Percentiles rank a stretch among this genome's conserved stretches.
Evolutionary conservation across 2,329 filamentous ascomycete species (phyloP).

Genomic region (Alternaria tenuissima): DNA sequence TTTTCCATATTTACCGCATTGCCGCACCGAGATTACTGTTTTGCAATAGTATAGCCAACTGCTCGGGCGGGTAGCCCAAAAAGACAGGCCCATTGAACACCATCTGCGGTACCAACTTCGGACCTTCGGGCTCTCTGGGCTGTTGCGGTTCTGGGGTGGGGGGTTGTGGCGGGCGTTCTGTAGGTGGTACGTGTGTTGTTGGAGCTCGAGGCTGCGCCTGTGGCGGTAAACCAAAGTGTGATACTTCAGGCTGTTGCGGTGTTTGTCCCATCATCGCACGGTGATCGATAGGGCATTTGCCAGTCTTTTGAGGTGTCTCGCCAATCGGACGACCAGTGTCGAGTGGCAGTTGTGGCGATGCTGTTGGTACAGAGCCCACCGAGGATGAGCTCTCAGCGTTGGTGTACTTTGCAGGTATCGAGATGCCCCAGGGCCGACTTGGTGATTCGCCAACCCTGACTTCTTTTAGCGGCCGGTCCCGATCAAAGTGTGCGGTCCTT

Average conservation of each 20-base stretch:
- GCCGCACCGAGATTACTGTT: constrained; percentile 48
- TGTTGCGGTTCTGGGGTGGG: constrained; percentile 11
- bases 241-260: constrained; percentile 10
- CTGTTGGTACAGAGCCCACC: constrained; percentile 51
- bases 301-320: constrained; percentile 37
- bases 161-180: constrained; percentile 16
- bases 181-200: constrained; percentile 20
- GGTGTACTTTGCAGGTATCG: constrained; percentile 69
- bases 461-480: constrained; percentile 85
- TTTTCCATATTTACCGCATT: constrained; percentile 28
- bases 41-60: constrained; percentile 46
- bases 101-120: constrained; percentile 67
- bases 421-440: constrained; percentile 91
- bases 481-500: constrained; percentile 79
- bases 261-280: constrained; percentile 36
- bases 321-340: constrained; percentile 42
- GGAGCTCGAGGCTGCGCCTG: constrained; percentile 22
- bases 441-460: constrained; percentile 93
- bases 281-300: constrained; percentile 50
- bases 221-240: constrained; percentile 18
- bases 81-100: constrained; percentile 94
- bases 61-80: constrained; percentile 73
- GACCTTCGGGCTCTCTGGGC: constrained; percentile 17
- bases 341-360: constrained; percentile 62
- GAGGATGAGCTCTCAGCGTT: constrained; percentile 51